These are phyloP conservation scores for Leishmania tropica DNA, from an alignment of 208 protist genomes.

Conservation along the genomic window DNA sequence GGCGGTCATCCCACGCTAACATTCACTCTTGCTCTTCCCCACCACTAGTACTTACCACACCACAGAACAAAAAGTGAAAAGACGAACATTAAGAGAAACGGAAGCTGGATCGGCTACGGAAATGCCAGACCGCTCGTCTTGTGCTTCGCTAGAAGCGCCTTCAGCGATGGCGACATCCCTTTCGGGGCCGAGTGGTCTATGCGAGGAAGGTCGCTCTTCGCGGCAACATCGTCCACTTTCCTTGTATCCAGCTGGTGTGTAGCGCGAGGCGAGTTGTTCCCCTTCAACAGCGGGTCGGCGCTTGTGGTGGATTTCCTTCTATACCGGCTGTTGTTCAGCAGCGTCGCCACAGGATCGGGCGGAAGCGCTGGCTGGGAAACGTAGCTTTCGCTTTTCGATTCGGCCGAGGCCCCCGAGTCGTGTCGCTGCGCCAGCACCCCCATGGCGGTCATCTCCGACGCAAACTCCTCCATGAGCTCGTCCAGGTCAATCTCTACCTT, in stretches of 20 bases:
- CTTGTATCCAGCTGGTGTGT: neutral
- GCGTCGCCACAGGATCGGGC: conserved; percentile 40
- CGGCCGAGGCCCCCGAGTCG: neutral
- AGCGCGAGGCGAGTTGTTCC: neutral
- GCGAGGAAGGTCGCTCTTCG: conserved; percentile 15
- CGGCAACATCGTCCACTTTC: conserved; percentile 16
- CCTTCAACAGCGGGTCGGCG: conserved; percentile 4
- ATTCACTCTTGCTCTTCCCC: neutral
- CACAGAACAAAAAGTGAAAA: neutral
- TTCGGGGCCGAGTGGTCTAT: conserved; percentile 18
- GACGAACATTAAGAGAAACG: neutral
- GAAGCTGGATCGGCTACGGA: conserved; percentile 13
- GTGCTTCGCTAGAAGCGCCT: conserved; percentile 70
- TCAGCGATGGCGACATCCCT: conserved; percentile 62
- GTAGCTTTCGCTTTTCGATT: neutral
- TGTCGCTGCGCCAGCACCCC: conserved; percentile 33
- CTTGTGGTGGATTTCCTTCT: conserved; percentile 37
- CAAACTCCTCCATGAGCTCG: conserved; percentile 75
- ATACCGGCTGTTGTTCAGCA: conserved; percentile 72
- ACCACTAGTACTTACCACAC: neutral
- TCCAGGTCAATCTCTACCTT: conserved; percentile 62
- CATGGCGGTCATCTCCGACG: conserved; percentile 60
- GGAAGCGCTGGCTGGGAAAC: conserved; percentile 3
- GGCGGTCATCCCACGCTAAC: no score
- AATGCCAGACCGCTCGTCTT: conserved; percentile 33